A percentile compares a stretch with the other conserved stretches of the same genome.
These are phyloP conservation scores for Colletotrichum sidae DNA, from an alignment of 2,329 filamentous ascomycete genomes.

Conservation along the genomic window DNA sequence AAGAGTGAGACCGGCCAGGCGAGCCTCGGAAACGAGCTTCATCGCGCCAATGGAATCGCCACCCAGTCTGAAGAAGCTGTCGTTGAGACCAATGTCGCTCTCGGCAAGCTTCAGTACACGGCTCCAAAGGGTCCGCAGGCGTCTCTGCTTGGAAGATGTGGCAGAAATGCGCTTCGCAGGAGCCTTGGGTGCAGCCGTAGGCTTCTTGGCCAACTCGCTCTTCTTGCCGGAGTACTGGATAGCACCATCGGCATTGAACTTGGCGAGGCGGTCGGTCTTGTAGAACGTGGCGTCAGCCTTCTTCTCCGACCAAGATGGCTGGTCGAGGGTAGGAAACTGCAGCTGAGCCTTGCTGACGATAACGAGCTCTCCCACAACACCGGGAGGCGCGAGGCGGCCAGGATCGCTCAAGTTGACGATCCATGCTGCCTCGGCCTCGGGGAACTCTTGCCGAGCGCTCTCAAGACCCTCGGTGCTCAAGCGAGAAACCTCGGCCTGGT, in stretches of 20 bases:
- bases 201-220: slow-evolving; percentile 27
- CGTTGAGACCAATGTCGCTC: slow-evolving; percentile 62
- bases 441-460: slow-evolving; percentile 42
- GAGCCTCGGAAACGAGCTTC: slow-evolving; percentile 68
- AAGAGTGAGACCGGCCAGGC: slow-evolving; percentile 59
- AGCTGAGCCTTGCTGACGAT: slow-evolving; percentile 47
- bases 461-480: slow-evolving; percentile 42
- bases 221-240: slow-evolving; percentile 46
- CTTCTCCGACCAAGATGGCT: slow-evolving; percentile 45
- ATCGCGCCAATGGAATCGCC: slow-evolving; percentile 72
- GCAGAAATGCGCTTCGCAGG: slow-evolving; percentile 49
- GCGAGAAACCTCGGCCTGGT: slow-evolving; percentile 47
- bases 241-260: slow-evolving; percentile 47
- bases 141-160: slow-evolving; percentile 55
- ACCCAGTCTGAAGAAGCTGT: slow-evolving; percentile 71
- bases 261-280: slow-evolving; percentile 54
- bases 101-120: slow-evolving; percentile 56
- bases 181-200: slow-evolving; percentile 20
- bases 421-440: slow-evolving; percentile 48
- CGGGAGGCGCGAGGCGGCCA: slow-evolving; percentile 51
- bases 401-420: slow-evolving; percentile 52
- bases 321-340: slow-evolving; percentile 41
- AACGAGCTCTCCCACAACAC: slow-evolving; percentile 58
- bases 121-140: slow-evolving; percentile 61
- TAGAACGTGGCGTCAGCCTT: slow-evolving; percentile 47